A percentile compares a stretch with the other conserved stretches of the same genome.
Evolutionary conservation across 2,329 filamentous ascomycete species (phyloP).

Genomic region (Chaetomium globosum): DNA sequence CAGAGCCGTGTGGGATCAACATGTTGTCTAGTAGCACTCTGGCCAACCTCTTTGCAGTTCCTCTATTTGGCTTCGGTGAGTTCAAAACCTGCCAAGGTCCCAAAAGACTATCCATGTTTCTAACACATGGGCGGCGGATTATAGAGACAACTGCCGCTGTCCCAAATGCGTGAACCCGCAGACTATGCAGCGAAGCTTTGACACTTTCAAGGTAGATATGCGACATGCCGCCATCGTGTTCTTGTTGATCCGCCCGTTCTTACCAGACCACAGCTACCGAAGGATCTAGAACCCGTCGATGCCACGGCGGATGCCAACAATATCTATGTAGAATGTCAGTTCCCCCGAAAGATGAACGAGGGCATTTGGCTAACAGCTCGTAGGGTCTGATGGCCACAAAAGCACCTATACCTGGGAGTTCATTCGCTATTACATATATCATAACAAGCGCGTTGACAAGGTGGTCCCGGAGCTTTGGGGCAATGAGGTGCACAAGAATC

Average conservation of each 20-base stretch:
- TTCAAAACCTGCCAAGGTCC: not conserved
- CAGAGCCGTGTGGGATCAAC: not conserved
- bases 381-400: constrained; percentile 68
- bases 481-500: constrained; percentile 44
- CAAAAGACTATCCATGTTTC: not conserved
- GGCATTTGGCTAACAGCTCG: constrained; percentile 38
- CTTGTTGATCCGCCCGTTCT: constrained; percentile 24
- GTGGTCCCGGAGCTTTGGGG: constrained; percentile 38
- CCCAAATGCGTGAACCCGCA: constrained; percentile 66
- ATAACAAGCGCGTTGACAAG: constrained; percentile 36
- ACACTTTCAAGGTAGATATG: constrained; percentile 63
- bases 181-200: constrained; percentile 68
- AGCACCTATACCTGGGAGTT: constrained; percentile 70
- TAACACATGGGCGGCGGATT: not conserved
- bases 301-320: constrained; percentile 39
- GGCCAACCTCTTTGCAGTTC: constrained; percentile 13
- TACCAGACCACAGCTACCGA: constrained; percentile 49
- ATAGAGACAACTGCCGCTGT: constrained; percentile 74
- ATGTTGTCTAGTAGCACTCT: not conserved
- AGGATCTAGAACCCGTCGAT: constrained; percentile 45
- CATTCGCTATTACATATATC: constrained; percentile 52
- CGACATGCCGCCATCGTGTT: not conserved
- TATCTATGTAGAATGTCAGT: constrained; percentile 20
- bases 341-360: too few relatives aligned
- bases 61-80: constrained; percentile 36